Evolutionary conservation across 805 yeast species (phyloP).

Genomic region (Maudiozyma bulderi): DNA sequence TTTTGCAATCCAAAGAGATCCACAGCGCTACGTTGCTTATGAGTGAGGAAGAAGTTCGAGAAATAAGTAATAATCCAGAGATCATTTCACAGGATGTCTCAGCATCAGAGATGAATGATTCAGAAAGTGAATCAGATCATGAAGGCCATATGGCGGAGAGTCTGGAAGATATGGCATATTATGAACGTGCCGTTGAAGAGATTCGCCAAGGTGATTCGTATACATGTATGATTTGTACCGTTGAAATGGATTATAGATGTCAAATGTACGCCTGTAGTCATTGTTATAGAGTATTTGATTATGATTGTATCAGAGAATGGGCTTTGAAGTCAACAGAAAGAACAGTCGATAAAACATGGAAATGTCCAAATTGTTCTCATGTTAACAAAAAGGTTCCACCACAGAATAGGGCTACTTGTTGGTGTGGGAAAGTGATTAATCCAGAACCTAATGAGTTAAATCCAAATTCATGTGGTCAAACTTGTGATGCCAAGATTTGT

Average conservation of each 20-base stretch:
- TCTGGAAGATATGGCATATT: constrained; percentile 17
- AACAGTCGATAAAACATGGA: constrained; percentile 53
- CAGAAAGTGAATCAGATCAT: not conserved
- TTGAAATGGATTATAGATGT: constrained; percentile 59
- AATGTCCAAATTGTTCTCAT: constrained; percentile 66
- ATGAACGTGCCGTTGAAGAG: constrained; percentile 26
- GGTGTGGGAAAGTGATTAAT: constrained; percentile 77
- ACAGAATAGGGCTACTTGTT: constrained; percentile 46
- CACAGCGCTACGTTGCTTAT: too few species aligned
- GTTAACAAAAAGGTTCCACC: constrained; percentile 41
- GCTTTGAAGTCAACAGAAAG: constrained; percentile 66
- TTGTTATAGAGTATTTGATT: constrained; percentile 79
- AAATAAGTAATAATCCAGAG: not conserved
- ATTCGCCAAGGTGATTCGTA: constrained; percentile 48
- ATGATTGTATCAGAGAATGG: constrained; percentile 82
- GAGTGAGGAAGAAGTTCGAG: not conserved
- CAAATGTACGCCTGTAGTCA: constrained; percentile 68
- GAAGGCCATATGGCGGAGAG: constrained; percentile 6
- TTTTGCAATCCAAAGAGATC: too few species aligned
- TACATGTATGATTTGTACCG: constrained; percentile 80
- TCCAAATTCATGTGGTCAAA: constrained; percentile 87
- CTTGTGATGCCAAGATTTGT: constrained; percentile 57
- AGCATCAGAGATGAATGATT: not conserved
- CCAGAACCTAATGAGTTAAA: constrained; percentile 49
- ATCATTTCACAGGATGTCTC: not conserved